Conservation (phyloP, 2,329 filamentous ascomycete species). For the Colletotrichum nymphaeae region DNA sequence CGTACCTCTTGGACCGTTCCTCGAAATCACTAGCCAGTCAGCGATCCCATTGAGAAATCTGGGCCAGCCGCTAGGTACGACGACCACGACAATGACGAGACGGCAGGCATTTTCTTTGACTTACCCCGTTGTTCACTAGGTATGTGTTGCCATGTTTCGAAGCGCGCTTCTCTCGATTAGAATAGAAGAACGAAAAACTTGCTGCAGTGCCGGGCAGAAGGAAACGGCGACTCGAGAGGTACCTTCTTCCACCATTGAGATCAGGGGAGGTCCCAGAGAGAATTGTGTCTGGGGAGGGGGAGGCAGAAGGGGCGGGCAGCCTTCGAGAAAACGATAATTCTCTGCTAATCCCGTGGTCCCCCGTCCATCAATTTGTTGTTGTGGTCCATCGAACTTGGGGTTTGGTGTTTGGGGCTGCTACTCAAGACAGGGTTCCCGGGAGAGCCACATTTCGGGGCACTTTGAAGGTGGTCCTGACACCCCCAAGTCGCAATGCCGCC, state of each 20-base stretch:
- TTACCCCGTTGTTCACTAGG: not conserved
- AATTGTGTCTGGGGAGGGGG: not conserved
- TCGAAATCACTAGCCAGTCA: slow-evolving; percentile 12
- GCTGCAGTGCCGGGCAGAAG: not conserved
- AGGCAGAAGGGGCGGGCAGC: slow-evolving; percentile 12
- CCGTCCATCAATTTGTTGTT: slow-evolving; percentile 33
- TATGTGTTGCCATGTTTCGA: not conserved
- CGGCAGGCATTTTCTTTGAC: not conserved
- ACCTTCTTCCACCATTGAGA: not conserved
- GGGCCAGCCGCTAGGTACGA: not conserved
- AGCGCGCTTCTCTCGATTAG: not conserved
- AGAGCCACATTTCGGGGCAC: slow-evolving; percentile 30
- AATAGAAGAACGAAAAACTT: not conserved
- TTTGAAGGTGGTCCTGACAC: slow-evolving; percentile 34
- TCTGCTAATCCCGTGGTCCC: slow-evolving; percentile 28
- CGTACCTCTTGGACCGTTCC: slow-evolving; percentile 32
- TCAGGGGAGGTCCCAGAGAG: not conserved
- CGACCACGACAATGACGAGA: not conserved
- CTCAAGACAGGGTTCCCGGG: slow-evolving; percentile 28
- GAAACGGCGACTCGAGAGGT: not conserved
- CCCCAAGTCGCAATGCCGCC: slow-evolving; percentile 28
- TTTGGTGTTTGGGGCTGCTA: slow-evolving; percentile 31
- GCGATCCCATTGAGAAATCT: not conserved
- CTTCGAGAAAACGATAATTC: slow-evolving; percentile 34
- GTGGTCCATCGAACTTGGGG: slow-evolving; percentile 30